Evolutionary conservation across 1,139 yeast genomes (phyloP).

Genomic region (Debaryomycetaceae sp.): DNA sequence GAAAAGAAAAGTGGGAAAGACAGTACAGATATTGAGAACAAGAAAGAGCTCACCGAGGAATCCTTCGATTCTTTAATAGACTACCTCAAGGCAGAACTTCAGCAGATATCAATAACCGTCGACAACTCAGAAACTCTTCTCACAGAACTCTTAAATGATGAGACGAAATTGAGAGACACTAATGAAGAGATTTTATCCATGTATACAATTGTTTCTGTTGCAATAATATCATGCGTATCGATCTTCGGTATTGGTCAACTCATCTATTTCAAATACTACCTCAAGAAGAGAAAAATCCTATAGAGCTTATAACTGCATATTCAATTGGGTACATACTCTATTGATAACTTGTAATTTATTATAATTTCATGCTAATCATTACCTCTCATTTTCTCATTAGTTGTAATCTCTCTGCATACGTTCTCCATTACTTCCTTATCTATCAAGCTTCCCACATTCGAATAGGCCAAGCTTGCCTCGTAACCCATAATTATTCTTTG

Average conservation of each 20-base stretch:
- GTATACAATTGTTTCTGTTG: slow-evolving; percentile 27
- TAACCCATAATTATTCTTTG: slow-evolving; percentile 76
- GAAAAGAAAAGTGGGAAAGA: slow-evolving; percentile 5
- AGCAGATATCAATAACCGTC: slow-evolving; percentile 28
- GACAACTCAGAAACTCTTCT: slow-evolving; percentile 25
- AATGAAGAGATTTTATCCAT: slow-evolving; percentile 38
- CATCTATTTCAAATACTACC: slow-evolving; percentile 25
- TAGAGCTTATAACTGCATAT: slow-evolving; percentile 4
- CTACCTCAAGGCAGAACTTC: slow-evolving; percentile 28
- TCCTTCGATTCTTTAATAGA: slow-evolving; percentile 32
- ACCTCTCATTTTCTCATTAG: slow-evolving; percentile 75
- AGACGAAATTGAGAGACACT: slow-evolving; percentile 32
- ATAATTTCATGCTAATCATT: background rate
- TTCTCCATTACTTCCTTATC: slow-evolving; percentile 72
- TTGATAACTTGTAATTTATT: background rate
- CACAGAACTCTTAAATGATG: slow-evolving; percentile 30
- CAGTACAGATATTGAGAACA: background rate
- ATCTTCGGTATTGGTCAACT: slow-evolving; percentile 30
- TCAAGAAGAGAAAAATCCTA: slow-evolving; percentile 24
- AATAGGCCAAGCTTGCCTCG: slow-evolving; percentile 82
- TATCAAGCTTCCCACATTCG: slow-evolving; percentile 68
- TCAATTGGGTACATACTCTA: background rate
- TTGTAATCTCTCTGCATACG: slow-evolving; percentile 72
- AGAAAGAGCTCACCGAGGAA: slow-evolving; percentile 23
- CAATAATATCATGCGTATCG: slow-evolving; percentile 23